phyloP scores from a whole-genome alignment of 2,329 filamentous ascomycete species.

The Cephalotrichum gorgonifer region DNA sequence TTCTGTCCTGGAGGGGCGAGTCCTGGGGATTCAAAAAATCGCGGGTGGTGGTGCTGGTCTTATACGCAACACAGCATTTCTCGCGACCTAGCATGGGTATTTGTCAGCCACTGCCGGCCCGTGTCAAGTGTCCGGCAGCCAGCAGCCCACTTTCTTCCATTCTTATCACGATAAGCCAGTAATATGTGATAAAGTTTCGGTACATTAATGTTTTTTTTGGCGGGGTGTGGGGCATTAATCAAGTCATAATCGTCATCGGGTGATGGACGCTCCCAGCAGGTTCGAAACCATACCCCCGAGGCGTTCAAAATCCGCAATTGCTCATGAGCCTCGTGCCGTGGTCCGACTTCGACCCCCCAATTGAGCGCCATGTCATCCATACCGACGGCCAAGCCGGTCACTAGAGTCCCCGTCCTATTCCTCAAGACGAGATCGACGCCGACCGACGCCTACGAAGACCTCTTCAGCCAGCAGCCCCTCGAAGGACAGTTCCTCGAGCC shows the following conservation, averaged over 20 bases:
- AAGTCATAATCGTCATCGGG: not conserved
- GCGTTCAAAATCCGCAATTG: not conserved
- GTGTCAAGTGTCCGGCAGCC: not conserved
- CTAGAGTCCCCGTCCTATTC: slow-evolving; percentile 50
- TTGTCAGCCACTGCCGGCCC: not conserved
- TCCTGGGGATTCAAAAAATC: not conserved
- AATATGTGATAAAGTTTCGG: no score
- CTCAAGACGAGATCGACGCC: slow-evolving; percentile 70
- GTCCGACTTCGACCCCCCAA: not conserved
- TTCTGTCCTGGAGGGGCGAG: not conserved
- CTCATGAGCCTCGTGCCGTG: not conserved
- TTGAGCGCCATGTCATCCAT: not conserved
- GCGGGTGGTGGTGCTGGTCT: not conserved
- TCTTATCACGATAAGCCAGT: no score
- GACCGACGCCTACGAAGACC: slow-evolving; percentile 60
- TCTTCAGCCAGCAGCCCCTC: slow-evolving; percentile 39
- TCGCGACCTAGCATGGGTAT: not conserved
- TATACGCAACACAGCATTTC: not conserved
- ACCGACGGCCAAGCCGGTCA: not conserved
- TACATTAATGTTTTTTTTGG: not conserved
- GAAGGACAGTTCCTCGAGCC: slow-evolving; percentile 44
- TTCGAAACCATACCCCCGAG: no score
- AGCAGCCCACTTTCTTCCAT: no score
- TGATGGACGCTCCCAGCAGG: no score
- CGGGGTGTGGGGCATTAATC: not conserved